Conservation (phyloP, 2,329 filamentous ascomycete genomes). For the Apiospora rasikravindrae region DNA sequence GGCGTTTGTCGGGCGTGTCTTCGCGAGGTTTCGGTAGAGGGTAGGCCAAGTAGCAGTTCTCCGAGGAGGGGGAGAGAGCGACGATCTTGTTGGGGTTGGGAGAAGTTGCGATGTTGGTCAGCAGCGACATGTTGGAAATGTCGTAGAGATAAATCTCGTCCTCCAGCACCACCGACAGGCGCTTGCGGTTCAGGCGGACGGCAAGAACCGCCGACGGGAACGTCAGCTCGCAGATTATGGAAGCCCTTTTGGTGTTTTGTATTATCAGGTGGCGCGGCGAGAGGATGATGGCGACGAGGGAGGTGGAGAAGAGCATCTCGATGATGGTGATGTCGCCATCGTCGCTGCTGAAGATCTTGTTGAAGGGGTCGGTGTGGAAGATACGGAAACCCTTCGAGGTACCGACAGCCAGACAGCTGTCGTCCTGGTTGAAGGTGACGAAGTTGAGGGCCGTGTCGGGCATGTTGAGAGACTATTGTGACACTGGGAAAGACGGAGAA, state of each 20-base stretch:
- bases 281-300: slow-evolving; percentile 89
- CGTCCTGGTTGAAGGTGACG: slow-evolving; percentile 99
- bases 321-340: slow-evolving; percentile 95
- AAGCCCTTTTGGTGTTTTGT: slow-evolving; percentile 86
- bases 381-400: slow-evolving; percentile 95
- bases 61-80: slow-evolving; percentile 89
- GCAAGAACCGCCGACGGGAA: slow-evolving; percentile 97
- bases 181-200: slow-evolving; percentile 91
- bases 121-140: slow-evolving; percentile 96
- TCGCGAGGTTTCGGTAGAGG: slow-evolving; percentile 79
- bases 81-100: slow-evolving; percentile 92
- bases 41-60: slow-evolving; percentile 95
- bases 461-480: slow-evolving; percentile 10
- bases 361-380: slow-evolving; percentile 95
- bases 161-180: slow-evolving; percentile 90
- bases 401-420: slow-evolving; percentile 96
- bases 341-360: slow-evolving; percentile 91
- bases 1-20: slow-evolving; percentile 61
- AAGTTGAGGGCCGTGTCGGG: slow-evolving; percentile 75
- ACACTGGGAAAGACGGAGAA: background rate
- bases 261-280: slow-evolving; percentile 93
- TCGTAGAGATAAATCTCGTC: slow-evolving; percentile 98
- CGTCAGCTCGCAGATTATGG: slow-evolving; percentile 97
- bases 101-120: slow-evolving; percentile 91
- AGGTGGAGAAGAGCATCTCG: slow-evolving; percentile 99